Base-by-base conservation (phyloP, 23 red algal genomes). In the Gracilaria domingensis region DNA sequence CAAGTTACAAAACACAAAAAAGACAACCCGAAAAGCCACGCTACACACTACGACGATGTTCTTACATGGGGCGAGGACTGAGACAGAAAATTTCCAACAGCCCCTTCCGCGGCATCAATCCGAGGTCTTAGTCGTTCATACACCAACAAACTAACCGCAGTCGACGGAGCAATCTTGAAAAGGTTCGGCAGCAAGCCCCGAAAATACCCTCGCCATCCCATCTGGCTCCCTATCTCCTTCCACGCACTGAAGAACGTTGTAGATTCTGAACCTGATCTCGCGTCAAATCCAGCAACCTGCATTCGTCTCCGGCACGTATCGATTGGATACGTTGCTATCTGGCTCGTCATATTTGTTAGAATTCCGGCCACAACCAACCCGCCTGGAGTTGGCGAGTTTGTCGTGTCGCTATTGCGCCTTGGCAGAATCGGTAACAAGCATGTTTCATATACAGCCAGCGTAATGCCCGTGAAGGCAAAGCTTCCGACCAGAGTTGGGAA, bases 221-320 rank as follows among this genome's bases (percentile, higher is more conserved):
- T 87, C 90, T 89, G 64, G 56, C 76, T 37, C 32, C 90, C 80
- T 29, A 84, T 84, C n/a, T 87, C 81, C 72, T 79, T 66, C 82
- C 91, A 80, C 16, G 57, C 48, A 26, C 69, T 62, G 29, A 48
- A 33, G 84, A 86, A 61, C 14, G 45, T 39, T 42, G 50, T 76
- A 36, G 80, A 53, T 29, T 49, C 44, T 55, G 71, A 40, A 50
- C 79, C 57, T 21, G 16, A 55, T 86, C 48, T 70, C 24, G 23
- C 30, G 71, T 89, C 84, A 75, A 82, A 91, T 35, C 94, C 90
- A 73, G 87, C 83, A 62, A 95, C 93, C 56, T 98, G 97, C 93
- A 98, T 95, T 36, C 88, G 59, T 79, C 93, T 66, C 36, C 97
- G 88, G 66, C 93, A 95, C 51, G 97, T 98, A 83, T 98, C 97